These are phyloP conservation scores for Rutstroemia sydowiana DNA, from an alignment of 2,329 filamentous ascomycete genomes.

Conservation along the genomic window DNA sequence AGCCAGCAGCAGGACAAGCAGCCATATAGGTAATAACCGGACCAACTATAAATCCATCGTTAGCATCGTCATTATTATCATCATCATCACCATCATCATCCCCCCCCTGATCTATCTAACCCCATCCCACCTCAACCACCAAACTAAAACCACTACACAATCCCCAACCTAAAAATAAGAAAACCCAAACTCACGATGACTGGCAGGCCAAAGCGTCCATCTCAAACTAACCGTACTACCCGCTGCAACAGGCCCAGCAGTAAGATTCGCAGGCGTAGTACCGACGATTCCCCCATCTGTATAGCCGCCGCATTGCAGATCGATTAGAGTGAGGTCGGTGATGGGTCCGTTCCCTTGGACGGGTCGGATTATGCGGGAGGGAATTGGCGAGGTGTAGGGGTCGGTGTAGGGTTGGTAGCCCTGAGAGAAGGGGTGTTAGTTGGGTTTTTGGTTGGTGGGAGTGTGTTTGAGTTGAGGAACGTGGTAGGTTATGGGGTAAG, in stretches of 20 bases:
- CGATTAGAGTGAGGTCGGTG: conserved; percentile 42
- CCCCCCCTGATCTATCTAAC: too few species aligned
- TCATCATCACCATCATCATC: too few species aligned
- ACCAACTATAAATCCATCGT: conserved; percentile 30
- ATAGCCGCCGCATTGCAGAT: conserved; percentile 50
- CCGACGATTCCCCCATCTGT: conserved; percentile 41
- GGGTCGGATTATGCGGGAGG: conserved; percentile 47
- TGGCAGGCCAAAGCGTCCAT: conserved; percentile 46
- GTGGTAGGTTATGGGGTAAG: too few species aligned
- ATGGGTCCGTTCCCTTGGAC: conserved; percentile 53
- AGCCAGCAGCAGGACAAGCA: conserved; percentile 41
- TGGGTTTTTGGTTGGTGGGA: background rate
- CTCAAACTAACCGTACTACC: conserved; percentile 45
- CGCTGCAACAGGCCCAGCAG: conserved; percentile 46
- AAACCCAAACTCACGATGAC: conserved; percentile 15
- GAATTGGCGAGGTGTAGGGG: conserved; percentile 35
- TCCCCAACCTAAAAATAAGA: too few species aligned
- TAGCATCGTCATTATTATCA: background rate
- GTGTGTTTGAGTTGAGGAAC: conserved; percentile 22
- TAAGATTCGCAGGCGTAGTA: conserved; percentile 44
- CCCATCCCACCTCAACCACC: too few species aligned
- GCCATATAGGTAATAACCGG: conserved; percentile 55
- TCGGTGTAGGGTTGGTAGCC: conserved; percentile 34
- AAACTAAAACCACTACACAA: too few species aligned
- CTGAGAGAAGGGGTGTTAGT: conserved; percentile 10